Evolutionary conservation across 2,329 filamentous ascomycete species (phyloP), one percentile per base, ranked within the genome.

Genomic region (Curvularia sp.): DNA sequence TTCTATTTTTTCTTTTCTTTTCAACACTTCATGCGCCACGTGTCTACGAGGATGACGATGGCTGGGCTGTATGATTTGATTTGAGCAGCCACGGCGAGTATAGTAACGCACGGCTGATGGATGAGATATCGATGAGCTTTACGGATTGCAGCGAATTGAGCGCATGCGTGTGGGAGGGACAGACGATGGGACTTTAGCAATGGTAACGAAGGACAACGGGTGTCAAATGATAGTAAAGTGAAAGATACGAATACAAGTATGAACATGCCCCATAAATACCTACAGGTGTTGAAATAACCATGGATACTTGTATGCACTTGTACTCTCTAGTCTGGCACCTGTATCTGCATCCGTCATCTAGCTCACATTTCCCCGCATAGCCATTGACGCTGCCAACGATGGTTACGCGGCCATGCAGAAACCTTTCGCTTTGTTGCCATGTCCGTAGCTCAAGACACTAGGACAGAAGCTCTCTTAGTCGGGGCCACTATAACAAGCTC

Each of bases 41-140:
- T 49, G 31, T 38, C 33, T n/a, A 39, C 8, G 33, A 38, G 4
- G 6, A 18, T 28, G 15, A 26, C 22, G 15, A 49, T 18, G 47
- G 13, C n/a, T 13, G n/a, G 31, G 6, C 24, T 49, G 20, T 39
- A 50, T 28, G 15, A 35, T 20, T 15, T 39, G n/a, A 28, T 49
- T 39, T 41, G 28, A 31, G 28, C 24, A 30, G 48, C 22, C 18
- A 50, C 48, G 28, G 33, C 35, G 47, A 50, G 26, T 12, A 24
- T 18, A n/a, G 22, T 30, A 31, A n/a, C 15, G 33, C 18, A 47
- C 18, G 31, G 18, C 10, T 3, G 44, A 47, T 33, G 44, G 30
- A 47, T 18, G 44, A 41, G 22, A 50, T 50, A n/a, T n/a, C 48
- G 22, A 50, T 41, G 18, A n/a, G 24, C 12, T 39, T 39, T n/a